phyloP scores from a whole-genome alignment of 1,284 basidiomycete genomes.

The Boletus mariae region DNA sequence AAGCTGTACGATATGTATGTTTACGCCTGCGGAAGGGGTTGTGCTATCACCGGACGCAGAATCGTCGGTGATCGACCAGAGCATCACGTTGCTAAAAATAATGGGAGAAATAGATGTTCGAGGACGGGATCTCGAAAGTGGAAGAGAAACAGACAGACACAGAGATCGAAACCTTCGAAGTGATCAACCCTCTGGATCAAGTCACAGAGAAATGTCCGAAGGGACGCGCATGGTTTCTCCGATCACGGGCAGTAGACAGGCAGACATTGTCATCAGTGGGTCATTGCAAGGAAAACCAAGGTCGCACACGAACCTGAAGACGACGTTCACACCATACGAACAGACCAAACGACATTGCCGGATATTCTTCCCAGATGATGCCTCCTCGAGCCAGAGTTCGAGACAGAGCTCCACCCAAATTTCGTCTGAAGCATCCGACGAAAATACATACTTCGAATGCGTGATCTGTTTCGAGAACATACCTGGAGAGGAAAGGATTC shows the following conservation, averaged over 20 bases:
- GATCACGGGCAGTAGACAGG: not conserved
- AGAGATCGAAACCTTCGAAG: not conserved
- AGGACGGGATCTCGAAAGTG: not conserved
- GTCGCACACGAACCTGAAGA: not conserved
- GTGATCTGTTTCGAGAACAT: conserved; percentile 53
- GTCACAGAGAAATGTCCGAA: not conserved
- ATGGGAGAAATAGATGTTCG: conserved; percentile 12
- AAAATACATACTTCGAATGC: conserved; percentile 35
- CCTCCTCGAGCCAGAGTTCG: not conserved
- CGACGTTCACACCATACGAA: conserved; percentile 17
- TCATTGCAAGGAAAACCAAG: conserved; percentile 5
- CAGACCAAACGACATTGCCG: conserved; percentile 25
- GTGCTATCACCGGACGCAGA: conserved; percentile 4
- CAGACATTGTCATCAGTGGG: not conserved
- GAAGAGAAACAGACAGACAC: not conserved
- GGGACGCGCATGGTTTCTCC: not conserved
- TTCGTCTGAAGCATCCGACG: conserved; percentile 4
- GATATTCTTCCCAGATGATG: conserved; percentile 22
- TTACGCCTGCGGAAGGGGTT: conserved; percentile 31
- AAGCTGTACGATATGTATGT: conserved; percentile 53
- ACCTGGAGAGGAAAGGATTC: conserved; percentile 36
- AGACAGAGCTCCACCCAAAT: not conserved
- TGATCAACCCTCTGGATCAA: conserved; percentile 3
- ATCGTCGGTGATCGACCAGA: conserved; percentile 8
- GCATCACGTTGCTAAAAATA: conserved; percentile 16